Base-by-base conservation (phyloP, 2,329 filamentous ascomycete genomes). In the Botrytis byssoidea region DNA sequence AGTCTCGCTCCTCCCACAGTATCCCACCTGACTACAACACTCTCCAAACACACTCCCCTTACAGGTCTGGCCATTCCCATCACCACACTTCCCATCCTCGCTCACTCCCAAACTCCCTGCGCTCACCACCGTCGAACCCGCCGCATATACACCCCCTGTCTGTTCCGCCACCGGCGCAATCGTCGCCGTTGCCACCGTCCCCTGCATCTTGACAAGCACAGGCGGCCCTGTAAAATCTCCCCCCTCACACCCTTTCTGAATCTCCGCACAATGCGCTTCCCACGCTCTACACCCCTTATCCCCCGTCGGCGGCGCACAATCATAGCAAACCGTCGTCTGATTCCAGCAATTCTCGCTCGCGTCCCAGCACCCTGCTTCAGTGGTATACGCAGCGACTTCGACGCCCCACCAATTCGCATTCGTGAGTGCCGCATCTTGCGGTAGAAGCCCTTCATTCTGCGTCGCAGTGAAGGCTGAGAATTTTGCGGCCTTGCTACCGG, bases 341-440 rank as follows among this genome's bases (percentile, higher is more conserved):
- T 81, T 79, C 84, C 86, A 93, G 85, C 90, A 91, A 67, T 84
- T 80, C 55, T 83, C 81, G 18, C 85, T 85, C 4, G 85, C 83
- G 73, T 83, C 84, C 88, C 89, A 93, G 84, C 92, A 93, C 22
- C 86, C 86, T 1, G 79, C 79, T 79, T 89, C 85, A 63, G 84
- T 83, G 7, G 82, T 83, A 83, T 91, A 93, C 14, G 82, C 78
- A 0, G 86, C 81, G 1, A 93, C 85, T 79, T 92, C 87, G 74
- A 86, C 83, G 70, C 86, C 91, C 82, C 90, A 92, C 91, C 91
- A 94, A 83, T 94, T 93, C 74, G 84, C 91, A 79, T 92, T 93
- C 79, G 89, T 88, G 74, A 90, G 79, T 55, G 92, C 83, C 79
- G 89, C 92, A 77, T 85, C 83, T 1, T 79, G 72, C 0, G 90